phyloP scores from a whole-genome alignment of 352 stramenopile species.

The Halophytophthora polymorphica region DNA sequence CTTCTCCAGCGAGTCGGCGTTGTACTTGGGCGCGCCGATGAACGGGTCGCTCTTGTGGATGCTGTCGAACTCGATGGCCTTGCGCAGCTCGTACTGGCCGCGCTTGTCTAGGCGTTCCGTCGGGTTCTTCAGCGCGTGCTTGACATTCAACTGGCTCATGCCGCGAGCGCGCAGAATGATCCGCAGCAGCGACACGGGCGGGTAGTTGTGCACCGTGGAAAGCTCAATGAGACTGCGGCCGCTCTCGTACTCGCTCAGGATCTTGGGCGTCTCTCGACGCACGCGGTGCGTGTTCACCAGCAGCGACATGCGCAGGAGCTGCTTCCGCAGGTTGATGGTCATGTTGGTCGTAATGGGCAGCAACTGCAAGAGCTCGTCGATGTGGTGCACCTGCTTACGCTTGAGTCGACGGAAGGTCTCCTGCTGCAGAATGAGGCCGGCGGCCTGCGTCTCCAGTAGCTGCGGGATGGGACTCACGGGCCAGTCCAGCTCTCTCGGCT shows the following conservation, averaged over 20 bases:
- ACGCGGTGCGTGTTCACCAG: slow-evolving; percentile 86
- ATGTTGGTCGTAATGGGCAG: slow-evolving; percentile 86
- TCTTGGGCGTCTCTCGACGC: slow-evolving; percentile 48
- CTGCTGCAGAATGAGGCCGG: slow-evolving; percentile 75
- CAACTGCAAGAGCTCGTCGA: slow-evolving; percentile 79
- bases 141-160: slow-evolving; percentile 56
- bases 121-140: slow-evolving; percentile 52
- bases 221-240: slow-evolving; percentile 78
- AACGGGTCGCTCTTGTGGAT: slow-evolving; percentile 84
- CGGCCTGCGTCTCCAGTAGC: slow-evolving; percentile 78
- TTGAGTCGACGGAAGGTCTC: slow-evolving; percentile 87
- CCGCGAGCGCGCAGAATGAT: slow-evolving; percentile 72
- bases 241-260: slow-evolving; percentile 68
- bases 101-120: slow-evolving; percentile 53
- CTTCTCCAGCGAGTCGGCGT: slow-evolving; percentile 66
- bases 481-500: slow-evolving; percentile 59
- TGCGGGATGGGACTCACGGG: slow-evolving; percentile 75
- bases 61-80: slow-evolving; percentile 74
- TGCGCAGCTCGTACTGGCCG: slow-evolving; percentile 68
- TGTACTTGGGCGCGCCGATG: slow-evolving; percentile 66
- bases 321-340: slow-evolving; percentile 84
- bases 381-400: slow-evolving; percentile 74
- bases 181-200: slow-evolving; percentile 79
- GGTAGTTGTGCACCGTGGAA: slow-evolving; percentile 74
- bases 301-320: slow-evolving; percentile 81